Percentiles rank a stretch among this genome's conserved stretches.
Conservation (phyloP, 177 flowering plant species). For the Vitis hybrid region DNA sequence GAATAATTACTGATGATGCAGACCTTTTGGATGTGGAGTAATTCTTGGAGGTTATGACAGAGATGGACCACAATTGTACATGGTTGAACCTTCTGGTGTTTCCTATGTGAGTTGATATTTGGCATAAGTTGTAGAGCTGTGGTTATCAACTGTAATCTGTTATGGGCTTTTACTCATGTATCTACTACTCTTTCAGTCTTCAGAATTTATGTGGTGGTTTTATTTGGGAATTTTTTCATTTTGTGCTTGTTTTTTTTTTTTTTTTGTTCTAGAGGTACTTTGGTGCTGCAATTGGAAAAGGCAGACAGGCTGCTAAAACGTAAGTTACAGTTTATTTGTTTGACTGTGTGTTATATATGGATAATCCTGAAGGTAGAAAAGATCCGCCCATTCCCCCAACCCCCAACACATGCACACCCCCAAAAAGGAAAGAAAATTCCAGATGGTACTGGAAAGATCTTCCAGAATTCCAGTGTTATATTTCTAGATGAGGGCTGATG, state of each 20-base stretch:
- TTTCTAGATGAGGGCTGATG: too few species aligned
- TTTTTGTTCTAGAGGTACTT: slow-evolving; percentile 64
- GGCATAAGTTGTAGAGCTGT: too few species aligned
- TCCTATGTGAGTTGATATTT: slow-evolving; percentile 73
- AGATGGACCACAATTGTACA: slow-evolving; percentile 93
- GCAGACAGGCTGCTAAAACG: slow-evolving; percentile 98
- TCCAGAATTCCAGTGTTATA: too few species aligned
- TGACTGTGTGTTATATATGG: background rate
- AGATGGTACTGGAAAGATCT: too few species aligned
- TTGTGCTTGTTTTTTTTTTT: background rate
- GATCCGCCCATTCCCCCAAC: too few species aligned
- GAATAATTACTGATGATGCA: slow-evolving; percentile 32
- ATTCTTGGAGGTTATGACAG: slow-evolving; percentile 97
- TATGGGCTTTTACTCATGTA: too few species aligned
- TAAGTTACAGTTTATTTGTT: slow-evolving; percentile 35
- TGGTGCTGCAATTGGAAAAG: slow-evolving; percentile 97
- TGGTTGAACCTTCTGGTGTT: slow-evolving; percentile 95
- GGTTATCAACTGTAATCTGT: too few species aligned
- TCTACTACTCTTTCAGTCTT: too few species aligned
- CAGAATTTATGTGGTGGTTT: background rate
- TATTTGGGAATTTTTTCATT: background rate
- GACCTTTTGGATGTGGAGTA: slow-evolving; percentile 97
- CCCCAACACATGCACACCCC: too few species aligned
- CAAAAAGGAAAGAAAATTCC: too few species aligned
- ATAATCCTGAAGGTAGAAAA: too few species aligned